Percentiles rank a stretch among this genome's conserved stretches.
Evolutionary conservation across 306 rosid species (phyloP).

Genomic region (Bauhinia variegata): DNA sequence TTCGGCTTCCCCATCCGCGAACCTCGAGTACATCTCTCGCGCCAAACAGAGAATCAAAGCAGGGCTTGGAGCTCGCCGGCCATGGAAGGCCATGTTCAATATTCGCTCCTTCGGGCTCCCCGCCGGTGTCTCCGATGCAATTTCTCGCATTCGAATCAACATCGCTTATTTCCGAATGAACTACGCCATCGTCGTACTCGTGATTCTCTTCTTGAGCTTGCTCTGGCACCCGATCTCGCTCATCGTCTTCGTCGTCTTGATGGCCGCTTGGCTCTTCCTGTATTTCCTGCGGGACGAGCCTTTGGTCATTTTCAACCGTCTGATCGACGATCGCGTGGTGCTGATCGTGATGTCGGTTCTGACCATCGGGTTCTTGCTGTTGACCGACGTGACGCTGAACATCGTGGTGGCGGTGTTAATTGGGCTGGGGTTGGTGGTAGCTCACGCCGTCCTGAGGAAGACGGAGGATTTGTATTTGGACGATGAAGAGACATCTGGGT

Average conservation of each 20-base stretch:
- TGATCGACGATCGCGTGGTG: conserved; percentile 70
- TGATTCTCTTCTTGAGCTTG: conserved; percentile 68
- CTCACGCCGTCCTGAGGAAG: conserved; percentile 66
- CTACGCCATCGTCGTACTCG: conserved; percentile 59
- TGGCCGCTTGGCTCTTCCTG: conserved; percentile 75
- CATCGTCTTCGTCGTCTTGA: conserved; percentile 60
- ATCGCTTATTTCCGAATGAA: conserved; percentile 73
- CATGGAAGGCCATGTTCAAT: conserved; percentile 74
- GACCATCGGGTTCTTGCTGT: conserved; percentile 63
- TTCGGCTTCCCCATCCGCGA: conserved; percentile 49
- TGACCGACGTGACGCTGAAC: conserved; percentile 67
- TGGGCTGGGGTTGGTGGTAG: conserved; percentile 41
- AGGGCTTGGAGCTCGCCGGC: conserved; percentile 74
- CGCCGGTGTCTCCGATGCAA: conserved; percentile 34
- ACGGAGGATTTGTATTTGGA: conserved; percentile 63
- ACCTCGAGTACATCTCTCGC: conserved; percentile 68
- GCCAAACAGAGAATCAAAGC: conserved; percentile 68
- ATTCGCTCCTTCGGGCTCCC: conserved; percentile 56
- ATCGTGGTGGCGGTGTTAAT: conserved; percentile 55
- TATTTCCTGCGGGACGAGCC: conserved; percentile 94
- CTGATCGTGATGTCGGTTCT: conserved; percentile 52
- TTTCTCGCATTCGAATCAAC: conserved; percentile 48
- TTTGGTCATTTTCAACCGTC: conserved; percentile 47
- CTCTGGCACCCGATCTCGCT: conserved; percentile 90
- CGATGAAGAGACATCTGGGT: conserved; percentile 50